Conservation (phyloP, 2,329 filamentous ascomycete species). For the Cercospora sp. region DNA sequence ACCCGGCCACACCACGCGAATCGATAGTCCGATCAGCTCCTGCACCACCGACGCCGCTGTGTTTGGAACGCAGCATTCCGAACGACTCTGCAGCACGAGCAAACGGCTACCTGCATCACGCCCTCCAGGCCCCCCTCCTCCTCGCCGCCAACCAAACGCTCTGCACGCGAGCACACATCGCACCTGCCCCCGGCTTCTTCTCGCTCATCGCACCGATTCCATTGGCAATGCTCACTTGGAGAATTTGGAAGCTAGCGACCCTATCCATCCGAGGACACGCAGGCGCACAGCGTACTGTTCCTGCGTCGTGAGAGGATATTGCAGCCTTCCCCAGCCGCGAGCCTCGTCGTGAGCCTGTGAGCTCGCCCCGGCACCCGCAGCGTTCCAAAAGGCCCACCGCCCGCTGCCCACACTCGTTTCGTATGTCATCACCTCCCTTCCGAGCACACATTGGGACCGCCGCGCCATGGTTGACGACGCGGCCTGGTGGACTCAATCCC, state of each 20-base stretch:
- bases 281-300: constrained; percentile 5
- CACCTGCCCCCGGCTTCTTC: constrained; percentile 2
- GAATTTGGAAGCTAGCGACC: constrained; percentile 16
- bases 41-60: background rate
- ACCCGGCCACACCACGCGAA: background rate
- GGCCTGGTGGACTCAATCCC: constrained; percentile 6
- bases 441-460: background rate
- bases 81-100: constrained; percentile 1
- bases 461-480: constrained; percentile 11
- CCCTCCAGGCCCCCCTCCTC: background rate
- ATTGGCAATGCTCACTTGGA: constrained; percentile 14
- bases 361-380: constrained; percentile 13
- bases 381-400: constrained; percentile 6
- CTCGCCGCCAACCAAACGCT: constrained; percentile 10
- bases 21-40: background rate
- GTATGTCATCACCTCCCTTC: constrained; percentile 12
- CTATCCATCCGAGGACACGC: constrained; percentile 2
- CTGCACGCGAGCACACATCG: constrained; percentile 10
- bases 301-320: constrained; percentile 4
- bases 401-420: constrained; percentile 21
- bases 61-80: constrained; percentile 15
- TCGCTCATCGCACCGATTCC: constrained; percentile 1
- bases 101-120: constrained; percentile 11
- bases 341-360: constrained; percentile 15
- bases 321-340: background rate